Base-by-base conservation (phyloP, 306 rosid genomes). In the Sicyos edulis region DNA sequence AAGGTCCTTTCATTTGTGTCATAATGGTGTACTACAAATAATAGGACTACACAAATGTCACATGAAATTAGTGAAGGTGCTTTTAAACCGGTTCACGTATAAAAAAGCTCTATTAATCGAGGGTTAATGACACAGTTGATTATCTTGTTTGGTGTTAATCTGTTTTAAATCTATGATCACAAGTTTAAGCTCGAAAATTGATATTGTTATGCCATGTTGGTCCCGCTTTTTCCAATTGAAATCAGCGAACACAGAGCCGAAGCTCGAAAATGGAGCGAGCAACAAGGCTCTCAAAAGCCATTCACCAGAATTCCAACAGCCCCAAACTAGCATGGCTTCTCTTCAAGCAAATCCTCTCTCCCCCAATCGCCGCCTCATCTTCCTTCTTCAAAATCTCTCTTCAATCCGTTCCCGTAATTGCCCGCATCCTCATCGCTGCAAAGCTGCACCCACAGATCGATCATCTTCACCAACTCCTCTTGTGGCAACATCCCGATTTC, bases 251-350 rank as follows among this genome's bases (percentile, higher is more conserved):
- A 32, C 15, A 4, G 67, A 55, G 34, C 34, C 1, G 24, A 45
- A 34, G 13, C 17, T 13, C 11, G 50, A 10, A 1, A 24, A 83
- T 83, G 95, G 88, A 82, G 3, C 73, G 82, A 66, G 77, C 85
- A 17, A 2, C 71, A 5, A 78, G 58, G 54, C 76, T 92, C 17
- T 14, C 74, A 51, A 80, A 82, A 78, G 82, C 87, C 32, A 71
- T 92, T 49, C 37, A 78, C 73, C 77, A 81, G 50, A 92, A 88
- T 86, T 60, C 65, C 57, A 54, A 72, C 80, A 86, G 86, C 60
- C 97, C 97, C 2, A 83, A 63, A 66, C 70, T 93, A 7, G 98
- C 98, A 82, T 93, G 96, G 90, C 82, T 81, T 50, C 84, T 92
- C 75, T 85, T 87, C 82, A 87, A 88, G 75, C 90, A 89, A 72